Base-by-base conservation (phyloP, 2,329 filamentous ascomycete species). In the Escovopsis sp. region DNA sequence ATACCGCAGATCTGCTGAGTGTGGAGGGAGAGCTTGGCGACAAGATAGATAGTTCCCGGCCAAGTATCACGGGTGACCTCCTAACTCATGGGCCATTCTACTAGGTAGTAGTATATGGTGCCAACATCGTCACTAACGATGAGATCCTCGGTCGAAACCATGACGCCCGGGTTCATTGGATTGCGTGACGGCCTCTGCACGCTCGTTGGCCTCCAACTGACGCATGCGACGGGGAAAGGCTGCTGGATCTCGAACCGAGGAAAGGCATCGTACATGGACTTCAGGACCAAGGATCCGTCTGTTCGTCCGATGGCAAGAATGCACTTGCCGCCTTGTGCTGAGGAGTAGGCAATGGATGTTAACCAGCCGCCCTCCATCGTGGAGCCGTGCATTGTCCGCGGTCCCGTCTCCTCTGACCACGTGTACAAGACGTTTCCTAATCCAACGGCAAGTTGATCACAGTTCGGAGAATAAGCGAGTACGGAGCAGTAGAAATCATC, bases 401-500 rank as follows among this genome's bases (percentile, higher is more conserved):
- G 81, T 3, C 82, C 81, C 27, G 68, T 65, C 30, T 66, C 61
- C 56, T 96, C 88, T 0, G 86, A 89, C 91, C 89, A 98, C 5
- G 84, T 74, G 57, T 94, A 95, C 5, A 98, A 73, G 31, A 79
- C 69, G 41, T 80, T 77, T 0, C 80, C 81, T 12, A 96, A 69
- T 0, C 85, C 89, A 14, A 96, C 84, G 14, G 86, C 89, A 13
- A 98, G 71, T 12, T 81, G 84, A 41, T 82, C 74, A 39, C 77
- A 74, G 7, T 75, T 82, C 34, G 72, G 60, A 0, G 82, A 94
- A 58, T 94, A 96, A 9, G 91, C 86, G 41, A 98, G 70, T 2
- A 88, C 71, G 0, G 88, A 91, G 62, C 87, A 95, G 58, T 98
- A 98, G 58, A 88, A 98, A 59, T 98, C 89, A 53, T 96, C 87